Evolutionary conservation across 2,329 filamentous ascomycete species (phyloP), one percentile per base, ranked within the genome.

Genomic region (Arthrobotrys musiformis): DNA sequence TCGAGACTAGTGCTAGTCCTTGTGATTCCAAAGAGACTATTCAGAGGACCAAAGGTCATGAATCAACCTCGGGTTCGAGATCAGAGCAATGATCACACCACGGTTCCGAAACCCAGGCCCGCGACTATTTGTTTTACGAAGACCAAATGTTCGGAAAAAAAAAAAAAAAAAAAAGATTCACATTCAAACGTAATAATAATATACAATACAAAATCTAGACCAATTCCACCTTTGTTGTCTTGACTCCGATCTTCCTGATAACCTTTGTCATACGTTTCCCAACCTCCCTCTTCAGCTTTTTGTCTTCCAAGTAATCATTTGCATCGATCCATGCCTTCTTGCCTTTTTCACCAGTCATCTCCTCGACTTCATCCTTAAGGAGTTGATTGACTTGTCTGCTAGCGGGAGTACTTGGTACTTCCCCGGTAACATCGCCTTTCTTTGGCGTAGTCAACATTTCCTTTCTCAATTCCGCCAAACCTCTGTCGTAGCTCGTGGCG

Each of bases 261-360:
- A 78, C 62, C 46, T 54, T 78, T n/a, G 74, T 63, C 74, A 78
- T 73, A 19, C 74, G 67, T 44, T 63, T 69, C 6, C 63, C 69
- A 19, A 70, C 56, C 24, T 78, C 74, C 24, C 42, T 78, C 37
- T 58, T 62, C 4, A 78, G 52, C 54, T 64, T 78, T 54, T 61
- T 78, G 22, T 78, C 74, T 24, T 73, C 74, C 7, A 50, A 46
- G 22, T 78, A 78, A 24, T 77, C 73, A 28, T 70, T 61, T 19
- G 30, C 73, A 62, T 70, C 66, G 15, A 33, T 70, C 73, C 73
- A 77, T 0, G 66, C 66, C 19, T 50, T 61, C 37, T 42, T 50
- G 40, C 52, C 44, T 37, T 42, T 73, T 6, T 61, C 68, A 26
- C 68, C 69, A 26, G 68, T 69, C 17, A 73, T 73, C 46, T 69